Base-by-base conservation (phyloP, 129 eudicot genomes). In the Helichrysum umbraculigerum region DNA sequence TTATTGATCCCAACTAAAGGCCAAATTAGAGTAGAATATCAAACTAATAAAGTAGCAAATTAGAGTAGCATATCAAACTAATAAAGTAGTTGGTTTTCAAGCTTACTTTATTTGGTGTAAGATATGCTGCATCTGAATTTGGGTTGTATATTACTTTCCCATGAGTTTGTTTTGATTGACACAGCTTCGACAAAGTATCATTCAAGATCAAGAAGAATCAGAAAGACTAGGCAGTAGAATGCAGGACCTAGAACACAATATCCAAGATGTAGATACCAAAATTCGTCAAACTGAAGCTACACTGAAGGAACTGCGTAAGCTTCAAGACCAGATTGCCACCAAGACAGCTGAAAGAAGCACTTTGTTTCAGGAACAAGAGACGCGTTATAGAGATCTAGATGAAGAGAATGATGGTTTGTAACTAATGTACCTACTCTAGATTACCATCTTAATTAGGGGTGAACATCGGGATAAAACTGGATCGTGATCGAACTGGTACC, bases 131-230 rank as follows among this genome's bases (percentile, higher is more conserved):
- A 29, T 59, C 66, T 56, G 67, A 57, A 22, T 39, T 20, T 64
- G 33, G 35, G 16, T 47, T 47, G 67, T 10, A 15, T 20, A 4
- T 62, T 28, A 50, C 25, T 33, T 42, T 57, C 74, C 20, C 21
- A 7, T 58, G 66, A 68, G 68, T 70, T 41, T 72, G n/a, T 62
- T 73, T 9, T 78, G 21, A 56, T 74, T 65, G 77, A 47, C 30
- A 69, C 88, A 94, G 96, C 96, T 91, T 50, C 86, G 97, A 79
- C 90, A 88, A 76, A 84, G 86, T 83, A 89, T 94, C 68, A 81
- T 77, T 34, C 90, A 87, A 81, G 97, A 94, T 83, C 90, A 94
- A 84, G 97, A 90, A 78, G 90, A 83, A 82, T 82, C 91, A 63
- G 93, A 85, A 79, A 60, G 85, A 68, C 52, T 91, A 69, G 85